Percentiles rank a stretch among this genome's conserved stretches.
Evolutionary conservation across 2,329 filamentous ascomycete species (phyloP).

Genomic region (Cladophialophora psammophila): DNA sequence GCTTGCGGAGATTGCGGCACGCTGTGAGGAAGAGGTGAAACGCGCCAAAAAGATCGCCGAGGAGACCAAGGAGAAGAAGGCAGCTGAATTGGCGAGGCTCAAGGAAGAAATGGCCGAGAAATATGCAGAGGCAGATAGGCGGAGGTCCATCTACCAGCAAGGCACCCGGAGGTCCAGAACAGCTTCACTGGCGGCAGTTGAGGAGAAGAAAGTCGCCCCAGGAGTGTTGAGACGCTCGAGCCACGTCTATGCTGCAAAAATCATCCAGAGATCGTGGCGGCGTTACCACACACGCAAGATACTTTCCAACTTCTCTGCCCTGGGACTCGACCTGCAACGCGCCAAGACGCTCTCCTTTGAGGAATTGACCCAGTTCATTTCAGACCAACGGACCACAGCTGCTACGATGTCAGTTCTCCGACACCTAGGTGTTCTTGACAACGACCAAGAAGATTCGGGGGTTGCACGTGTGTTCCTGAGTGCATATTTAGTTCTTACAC

Average conservation of each 20-base stretch:
- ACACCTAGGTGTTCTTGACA: constrained; percentile 62
- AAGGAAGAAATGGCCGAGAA: constrained; percentile 70
- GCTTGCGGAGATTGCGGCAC: constrained; percentile 68
- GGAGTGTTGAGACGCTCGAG: constrained; percentile 51
- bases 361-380: constrained; percentile 64
- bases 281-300: constrained; percentile 57
- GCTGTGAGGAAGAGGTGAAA: constrained; percentile 71
- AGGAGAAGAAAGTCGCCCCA: constrained; percentile 52
- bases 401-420: constrained; percentile 63
- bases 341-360: constrained; percentile 65
- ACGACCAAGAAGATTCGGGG: constrained; percentile 56
- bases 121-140: constrained; percentile 68
- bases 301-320: constrained; percentile 58
- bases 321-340: constrained; percentile 62
- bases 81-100: constrained; percentile 66
- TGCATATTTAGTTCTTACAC: constrained; percentile 68
- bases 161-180: constrained; percentile 60
- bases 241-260: constrained; percentile 61
- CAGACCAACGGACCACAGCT: constrained; percentile 60
- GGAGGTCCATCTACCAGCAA: constrained; percentile 59
- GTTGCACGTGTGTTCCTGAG: constrained; percentile 69
- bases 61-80: constrained; percentile 69
- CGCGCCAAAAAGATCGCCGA: constrained; percentile 72
- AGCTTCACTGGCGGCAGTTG: constrained; percentile 56
- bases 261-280: constrained; percentile 67